Percentiles rank a stretch among this genome's conserved stretches.
Evolutionary conservation across 177 flowering plant genomes (phyloP).

Genomic region (Vitis hybrid): DNA sequence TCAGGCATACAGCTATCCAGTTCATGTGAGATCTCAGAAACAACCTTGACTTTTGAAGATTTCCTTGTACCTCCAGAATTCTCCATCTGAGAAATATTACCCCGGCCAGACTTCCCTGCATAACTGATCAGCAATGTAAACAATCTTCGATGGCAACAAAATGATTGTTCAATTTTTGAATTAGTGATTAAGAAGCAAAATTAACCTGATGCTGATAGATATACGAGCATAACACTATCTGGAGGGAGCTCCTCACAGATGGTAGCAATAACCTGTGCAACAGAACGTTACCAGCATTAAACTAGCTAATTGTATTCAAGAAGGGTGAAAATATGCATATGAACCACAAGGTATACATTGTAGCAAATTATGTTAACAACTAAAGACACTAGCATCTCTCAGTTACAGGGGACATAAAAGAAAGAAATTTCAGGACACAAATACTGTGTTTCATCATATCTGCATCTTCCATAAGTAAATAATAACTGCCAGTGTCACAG

Average conservation of each 20-base stretch:
- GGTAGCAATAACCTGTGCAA: conserved; percentile 76
- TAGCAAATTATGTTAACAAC: no score
- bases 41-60: conserved; percentile 37
- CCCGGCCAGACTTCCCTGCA: conserved; percentile 58
- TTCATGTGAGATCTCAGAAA: conserved; percentile 31
- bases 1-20: conserved; percentile 26
- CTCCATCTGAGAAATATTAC: conserved; percentile 37
- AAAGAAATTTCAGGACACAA: background rate
- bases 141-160: conserved; percentile 1
- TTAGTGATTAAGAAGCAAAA: conserved; percentile 5
- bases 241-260: conserved; percentile 85
- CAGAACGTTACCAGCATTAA: no score
- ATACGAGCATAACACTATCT: conserved; percentile 72
- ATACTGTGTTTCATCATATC: background rate
- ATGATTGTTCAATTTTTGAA: background rate
- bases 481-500: background rate
- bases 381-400: background rate
- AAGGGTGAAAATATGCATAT: no score
- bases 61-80: conserved; percentile 51
- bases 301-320: no score
- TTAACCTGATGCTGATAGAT: conserved; percentile 85
- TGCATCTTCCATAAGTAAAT: background rate
- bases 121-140: conserved; percentile 6
- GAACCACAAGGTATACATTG: no score
- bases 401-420: background rate